A percentile compares a stretch with the other conserved stretches of the same genome.
Evolutionary conservation across 1,139 yeast genomes (phyloP).

Genomic region (Pichia sp.): DNA sequence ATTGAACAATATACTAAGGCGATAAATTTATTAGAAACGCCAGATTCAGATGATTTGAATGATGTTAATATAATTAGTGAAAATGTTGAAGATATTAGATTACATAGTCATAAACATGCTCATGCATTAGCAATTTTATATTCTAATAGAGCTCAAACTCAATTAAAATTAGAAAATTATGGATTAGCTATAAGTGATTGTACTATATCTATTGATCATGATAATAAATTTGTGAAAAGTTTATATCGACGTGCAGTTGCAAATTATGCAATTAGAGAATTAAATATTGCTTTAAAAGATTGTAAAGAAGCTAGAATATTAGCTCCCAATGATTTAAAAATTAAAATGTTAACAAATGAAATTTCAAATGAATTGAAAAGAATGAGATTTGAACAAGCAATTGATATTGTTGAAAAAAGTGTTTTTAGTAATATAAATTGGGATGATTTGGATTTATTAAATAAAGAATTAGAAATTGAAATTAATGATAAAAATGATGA

Average conservation of each 20-base stretch:
- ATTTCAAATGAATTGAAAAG: slow-evolving; percentile 64
- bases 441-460: slow-evolving; percentile 42
- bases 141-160: slow-evolving; percentile 88
- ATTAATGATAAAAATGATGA: slow-evolving; percentile 6
- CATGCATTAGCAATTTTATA: slow-evolving; percentile 50
- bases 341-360: slow-evolving; percentile 57
- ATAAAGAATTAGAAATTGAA: slow-evolving; percentile 30
- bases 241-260: slow-evolving; percentile 83
- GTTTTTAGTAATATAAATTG: slow-evolving; percentile 40
- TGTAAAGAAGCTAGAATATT: slow-evolving; percentile 50
- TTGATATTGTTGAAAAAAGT: slow-evolving; percentile 54
- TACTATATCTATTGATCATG: slow-evolving; percentile 59
- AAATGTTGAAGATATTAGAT: slow-evolving; percentile 10
- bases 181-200: slow-evolving; percentile 82
- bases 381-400: slow-evolving; percentile 82
- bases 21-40: too few relatives aligned
- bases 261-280: slow-evolving; percentile 66
- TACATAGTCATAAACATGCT: slow-evolving; percentile 8
- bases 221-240: slow-evolving; percentile 68
- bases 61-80: slow-evolving; percentile 5
- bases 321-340: slow-evolving; percentile 66
- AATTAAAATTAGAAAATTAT: slow-evolving; percentile 77
- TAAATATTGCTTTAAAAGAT: slow-evolving; percentile 68
- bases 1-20: slow-evolving; percentile 38
- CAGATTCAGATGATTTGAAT: too few relatives aligned